Conservation (phyloP, 805 yeast genomes). For the Cyberlindnera misumaiensis region DNA sequence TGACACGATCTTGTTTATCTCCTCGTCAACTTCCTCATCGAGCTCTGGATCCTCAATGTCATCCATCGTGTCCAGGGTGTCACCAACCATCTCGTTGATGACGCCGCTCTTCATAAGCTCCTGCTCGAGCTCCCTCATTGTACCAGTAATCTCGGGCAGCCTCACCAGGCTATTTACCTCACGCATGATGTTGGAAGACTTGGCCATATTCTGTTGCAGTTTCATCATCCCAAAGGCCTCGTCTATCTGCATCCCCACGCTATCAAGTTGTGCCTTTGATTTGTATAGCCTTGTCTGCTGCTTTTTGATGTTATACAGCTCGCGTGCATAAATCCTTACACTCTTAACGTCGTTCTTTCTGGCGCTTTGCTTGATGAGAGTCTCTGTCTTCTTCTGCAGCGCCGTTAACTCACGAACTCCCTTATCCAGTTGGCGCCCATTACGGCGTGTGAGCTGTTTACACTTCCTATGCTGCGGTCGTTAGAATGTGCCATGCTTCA, state of each 20-base stretch:
- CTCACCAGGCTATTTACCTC: slow-evolving; percentile 77
- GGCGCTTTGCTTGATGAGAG: slow-evolving; percentile 66
- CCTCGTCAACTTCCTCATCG: slow-evolving; percentile 59
- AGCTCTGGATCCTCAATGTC: slow-evolving; percentile 59
- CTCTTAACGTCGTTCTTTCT: slow-evolving; percentile 69
- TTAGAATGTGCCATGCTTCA: slow-evolving; percentile 13
- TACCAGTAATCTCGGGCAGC: slow-evolving; percentile 71
- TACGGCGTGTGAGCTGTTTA: slow-evolving; percentile 72
- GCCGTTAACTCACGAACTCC: slow-evolving; percentile 48
- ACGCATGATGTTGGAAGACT: slow-evolving; percentile 76
- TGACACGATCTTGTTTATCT: slow-evolving; percentile 55
- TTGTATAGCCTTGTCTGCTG: slow-evolving; percentile 69
- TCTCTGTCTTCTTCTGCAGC: slow-evolving; percentile 72
- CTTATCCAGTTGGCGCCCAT: slow-evolving; percentile 77
- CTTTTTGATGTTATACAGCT: slow-evolving; percentile 62
- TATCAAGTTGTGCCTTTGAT: slow-evolving; percentile 80
- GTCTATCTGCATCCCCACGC: slow-evolving; percentile 81
- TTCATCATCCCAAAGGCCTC: slow-evolving; percentile 87
- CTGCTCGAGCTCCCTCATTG: slow-evolving; percentile 80
- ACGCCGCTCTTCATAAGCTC: slow-evolving; percentile 84
- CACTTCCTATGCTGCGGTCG: slow-evolving; percentile 48
- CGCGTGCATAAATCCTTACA: slow-evolving; percentile 77
- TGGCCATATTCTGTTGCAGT: slow-evolving; percentile 72
- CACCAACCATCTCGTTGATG: slow-evolving; percentile 93
- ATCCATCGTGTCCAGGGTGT: slow-evolving; percentile 64